These are phyloP conservation scores for Fusarium sp. DNA, from an alignment of 2,329 filamentous ascomycete genomes.

Conservation along the genomic window DNA sequence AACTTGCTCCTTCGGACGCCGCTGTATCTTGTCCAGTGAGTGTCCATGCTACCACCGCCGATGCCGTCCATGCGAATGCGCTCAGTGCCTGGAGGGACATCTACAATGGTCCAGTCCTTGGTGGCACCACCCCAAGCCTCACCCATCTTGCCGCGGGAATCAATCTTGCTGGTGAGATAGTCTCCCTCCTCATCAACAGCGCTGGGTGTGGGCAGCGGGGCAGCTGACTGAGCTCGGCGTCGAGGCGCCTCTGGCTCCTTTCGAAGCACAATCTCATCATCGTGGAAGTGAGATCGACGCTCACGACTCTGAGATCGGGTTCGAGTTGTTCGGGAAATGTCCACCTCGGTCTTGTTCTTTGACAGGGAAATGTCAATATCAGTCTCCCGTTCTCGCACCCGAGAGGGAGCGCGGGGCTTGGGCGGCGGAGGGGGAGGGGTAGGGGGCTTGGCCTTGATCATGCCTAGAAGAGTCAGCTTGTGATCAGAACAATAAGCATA, in stretches of 20 bases:
- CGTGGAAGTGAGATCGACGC: constrained; percentile 58
- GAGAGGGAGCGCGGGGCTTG: constrained; percentile 57
- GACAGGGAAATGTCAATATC: constrained; percentile 72
- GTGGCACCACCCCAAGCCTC: constrained; percentile 82
- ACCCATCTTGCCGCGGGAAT: constrained; percentile 73
- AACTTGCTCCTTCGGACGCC: constrained; percentile 82
- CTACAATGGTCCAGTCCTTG: constrained; percentile 83
- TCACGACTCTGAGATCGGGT: constrained; percentile 54
- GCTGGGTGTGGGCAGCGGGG: constrained; percentile 51
- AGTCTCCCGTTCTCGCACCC: constrained; percentile 63
- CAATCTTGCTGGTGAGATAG: constrained; percentile 68
- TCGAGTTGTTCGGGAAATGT: constrained; percentile 60
- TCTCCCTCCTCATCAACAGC: constrained; percentile 70
- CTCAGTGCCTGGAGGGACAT: constrained; percentile 86
- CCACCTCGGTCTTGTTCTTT: constrained; percentile 67
- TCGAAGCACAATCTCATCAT: constrained; percentile 77
- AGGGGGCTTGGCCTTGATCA: constrained; percentile 57
- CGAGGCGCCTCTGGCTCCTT: constrained; percentile 62
- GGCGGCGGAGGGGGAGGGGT: constrained; percentile 62
- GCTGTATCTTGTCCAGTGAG: constrained; percentile 83
- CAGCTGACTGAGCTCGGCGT: constrained; percentile 65
- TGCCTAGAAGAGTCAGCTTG: constrained; percentile 52
- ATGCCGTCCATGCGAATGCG: constrained; percentile 84
- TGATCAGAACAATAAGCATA: neutral
- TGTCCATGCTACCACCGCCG: constrained; percentile 80